phyloP scores from a whole-genome alignment of 106 monocot genomes.

The Apostasia shenzhenica region DNA sequence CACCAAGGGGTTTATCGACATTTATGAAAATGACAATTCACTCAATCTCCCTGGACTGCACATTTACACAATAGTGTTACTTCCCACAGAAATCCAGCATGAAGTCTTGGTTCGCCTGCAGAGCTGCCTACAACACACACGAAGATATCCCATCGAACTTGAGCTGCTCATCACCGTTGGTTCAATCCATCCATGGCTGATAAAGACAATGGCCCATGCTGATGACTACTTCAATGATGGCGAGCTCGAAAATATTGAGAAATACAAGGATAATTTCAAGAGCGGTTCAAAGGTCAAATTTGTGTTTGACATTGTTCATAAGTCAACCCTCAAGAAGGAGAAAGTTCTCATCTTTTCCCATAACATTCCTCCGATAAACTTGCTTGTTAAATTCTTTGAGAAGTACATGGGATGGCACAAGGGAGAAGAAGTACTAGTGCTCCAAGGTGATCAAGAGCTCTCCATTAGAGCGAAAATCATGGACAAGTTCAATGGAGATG shows the following conservation, averaged over 20 bases:
- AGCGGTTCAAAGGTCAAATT: slow-evolving; percentile 61
- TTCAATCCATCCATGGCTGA: slow-evolving; percentile 67
- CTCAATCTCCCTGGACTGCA: slow-evolving; percentile 55
- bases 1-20: slow-evolving; percentile 48
- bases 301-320: slow-evolving; percentile 57
- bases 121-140: slow-evolving; percentile 12
- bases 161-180: slow-evolving; percentile 54
- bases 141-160: slow-evolving; percentile 39
- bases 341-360: slow-evolving; percentile 68
- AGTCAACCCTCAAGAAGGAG: slow-evolving; percentile 41
- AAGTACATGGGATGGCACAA: slow-evolving; percentile 37
- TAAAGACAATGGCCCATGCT: slow-evolving; percentile 35
- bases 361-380: slow-evolving; percentile 50
- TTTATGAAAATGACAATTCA: slow-evolving; percentile 30
- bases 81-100: slow-evolving; percentile 35
- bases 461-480: slow-evolving; percentile 39
- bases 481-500: slow-evolving; percentile 54
- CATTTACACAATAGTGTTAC: slow-evolving; percentile 47
- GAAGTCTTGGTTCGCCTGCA: slow-evolving; percentile 38
- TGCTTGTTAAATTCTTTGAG: slow-evolving; percentile 41
- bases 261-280: slow-evolving; percentile 20
- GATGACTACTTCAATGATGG: slow-evolving; percentile 27
- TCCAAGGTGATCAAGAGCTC: slow-evolving; percentile 66
- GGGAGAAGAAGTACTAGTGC: slow-evolving; percentile 50
- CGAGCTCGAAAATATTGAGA: slow-evolving; percentile 37